Evolutionary conservation across 768 basidiomycete genomes (phyloP).

Genomic region (Omphalotus guepiniiformis): DNA sequence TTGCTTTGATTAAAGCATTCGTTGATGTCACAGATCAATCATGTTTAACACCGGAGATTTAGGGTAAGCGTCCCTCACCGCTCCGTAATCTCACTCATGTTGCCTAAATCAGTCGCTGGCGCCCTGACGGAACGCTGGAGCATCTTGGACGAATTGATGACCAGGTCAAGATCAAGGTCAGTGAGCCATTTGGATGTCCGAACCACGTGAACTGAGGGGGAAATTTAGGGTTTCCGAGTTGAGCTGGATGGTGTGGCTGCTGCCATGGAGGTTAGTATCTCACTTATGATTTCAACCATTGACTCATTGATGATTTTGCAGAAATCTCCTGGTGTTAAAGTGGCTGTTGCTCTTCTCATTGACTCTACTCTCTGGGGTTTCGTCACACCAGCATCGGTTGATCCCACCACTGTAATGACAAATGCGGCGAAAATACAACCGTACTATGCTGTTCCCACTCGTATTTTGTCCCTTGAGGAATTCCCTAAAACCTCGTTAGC

Average conservation of each 20-base stretch:
- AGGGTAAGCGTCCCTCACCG: slow-evolving; percentile 25
- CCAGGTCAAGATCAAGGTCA: slow-evolving; percentile 59
- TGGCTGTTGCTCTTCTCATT: slow-evolving; percentile 48
- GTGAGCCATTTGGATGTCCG: neutral
- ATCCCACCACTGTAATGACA: slow-evolving; percentile 34
- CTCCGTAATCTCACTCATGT: slow-evolving; percentile 4
- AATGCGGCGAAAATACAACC: slow-evolving; percentile 51
- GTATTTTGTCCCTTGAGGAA: slow-evolving; percentile 36
- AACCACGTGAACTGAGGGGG: neutral
- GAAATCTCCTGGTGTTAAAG: slow-evolving; percentile 38
- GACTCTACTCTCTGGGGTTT: slow-evolving; percentile 55
- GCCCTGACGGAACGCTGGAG: slow-evolving; percentile 47
- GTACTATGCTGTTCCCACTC: slow-evolving; percentile 55
- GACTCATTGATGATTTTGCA: slow-evolving; percentile 13
- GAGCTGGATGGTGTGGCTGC: slow-evolving; percentile 60
- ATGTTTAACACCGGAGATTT: slow-evolving; percentile 69
- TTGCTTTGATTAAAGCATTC: neutral
- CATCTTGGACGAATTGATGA: slow-evolving; percentile 59
- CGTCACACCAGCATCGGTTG: slow-evolving; percentile 35
- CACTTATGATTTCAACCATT: slow-evolving; percentile 13
- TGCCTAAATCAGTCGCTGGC: slow-evolving; percentile 37
- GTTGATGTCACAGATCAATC: slow-evolving; percentile 21
- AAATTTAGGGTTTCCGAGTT: slow-evolving; percentile 51
- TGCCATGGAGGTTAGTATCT: slow-evolving; percentile 47
- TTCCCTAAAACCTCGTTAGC: slow-evolving; percentile 52